phyloP scores from a whole-genome alignment of 2,329 filamentous ascomycete genomes.

The Nannizziopsis barbatae region DNA sequence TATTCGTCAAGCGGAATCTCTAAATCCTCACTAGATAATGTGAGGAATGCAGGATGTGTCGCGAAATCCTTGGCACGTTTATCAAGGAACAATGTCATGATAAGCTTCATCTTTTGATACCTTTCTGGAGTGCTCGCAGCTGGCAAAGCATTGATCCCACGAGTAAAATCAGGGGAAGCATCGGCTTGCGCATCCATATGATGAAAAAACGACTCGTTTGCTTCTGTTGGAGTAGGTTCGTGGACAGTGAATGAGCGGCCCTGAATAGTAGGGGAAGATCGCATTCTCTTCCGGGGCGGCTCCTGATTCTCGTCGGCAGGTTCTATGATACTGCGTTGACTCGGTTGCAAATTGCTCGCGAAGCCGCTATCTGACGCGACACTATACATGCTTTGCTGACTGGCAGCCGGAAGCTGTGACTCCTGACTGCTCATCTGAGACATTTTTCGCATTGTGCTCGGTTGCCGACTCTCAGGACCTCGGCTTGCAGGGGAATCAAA shows the following conservation, averaged over 20 bases:
- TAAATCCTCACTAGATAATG: slow-evolving; percentile 66
- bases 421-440: slow-evolving; percentile 52
- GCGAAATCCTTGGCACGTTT: slow-evolving; percentile 57
- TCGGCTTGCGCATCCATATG: slow-evolving; percentile 18
- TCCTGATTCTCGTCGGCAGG: slow-evolving; percentile 35
- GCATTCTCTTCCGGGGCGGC: slow-evolving; percentile 68
- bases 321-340: slow-evolving; percentile 24
- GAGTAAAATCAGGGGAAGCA: slow-evolving; percentile 11
- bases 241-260: slow-evolving; percentile 29
- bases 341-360: slow-evolving; percentile 53
- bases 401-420: slow-evolving; percentile 50
- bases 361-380: slow-evolving; percentile 66
- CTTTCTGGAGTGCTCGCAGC: slow-evolving; percentile 50
- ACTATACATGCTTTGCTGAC: slow-evolving; percentile 65
- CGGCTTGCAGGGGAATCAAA: slow-evolving; percentile 77
- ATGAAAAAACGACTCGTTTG: slow-evolving; percentile 39
- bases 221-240: slow-evolving; percentile 36
- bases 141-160: slow-evolving; percentile 35
- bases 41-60: slow-evolving; percentile 64
- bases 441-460: slow-evolving; percentile 60
- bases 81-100: slow-evolving; percentile 76
- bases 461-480: slow-evolving; percentile 51
- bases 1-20: slow-evolving; percentile 87
- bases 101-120: slow-evolving; percentile 67
- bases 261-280: slow-evolving; percentile 42